These are phyloP conservation scores for Monilinia aucupariae DNA, from an alignment of 2,329 filamentous ascomycete genomes.

Conservation along the genomic window DNA sequence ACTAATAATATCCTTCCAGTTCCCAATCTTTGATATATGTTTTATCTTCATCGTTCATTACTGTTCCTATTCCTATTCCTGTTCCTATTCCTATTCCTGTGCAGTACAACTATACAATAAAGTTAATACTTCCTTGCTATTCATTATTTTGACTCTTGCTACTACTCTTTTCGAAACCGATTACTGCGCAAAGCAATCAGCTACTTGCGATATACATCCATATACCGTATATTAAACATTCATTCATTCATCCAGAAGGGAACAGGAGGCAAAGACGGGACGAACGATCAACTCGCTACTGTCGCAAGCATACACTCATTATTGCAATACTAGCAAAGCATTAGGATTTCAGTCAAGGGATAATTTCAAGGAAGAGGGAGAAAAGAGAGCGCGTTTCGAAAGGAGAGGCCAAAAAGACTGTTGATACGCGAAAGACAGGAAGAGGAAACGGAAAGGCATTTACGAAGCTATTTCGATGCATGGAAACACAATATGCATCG, in stretches of 20 bases:
- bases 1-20: slow-evolving; percentile 1
- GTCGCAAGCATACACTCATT: slow-evolving; percentile 2
- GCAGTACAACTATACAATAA: not conserved
- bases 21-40: not conserved
- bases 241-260: not conserved
- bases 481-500: slow-evolving; percentile 20
- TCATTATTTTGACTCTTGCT: not conserved
- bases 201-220: not conserved
- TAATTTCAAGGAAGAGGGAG: not conserved
- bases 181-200: not conserved
- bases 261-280: slow-evolving; percentile 3
- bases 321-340: not conserved
- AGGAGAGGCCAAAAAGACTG: not conserved
- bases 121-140: not conserved
- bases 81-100: not conserved
- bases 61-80: not conserved
- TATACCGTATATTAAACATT: not conserved
- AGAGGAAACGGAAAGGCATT: not conserved
- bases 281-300: slow-evolving; percentile 9
- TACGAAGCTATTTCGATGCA: slow-evolving; percentile 9
- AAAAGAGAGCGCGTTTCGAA: not conserved
- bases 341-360: not conserved
- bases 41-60: not conserved
- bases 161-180: not conserved
- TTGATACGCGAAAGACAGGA: not conserved